These are phyloP conservation scores for Tulasnella sp. DNA, from an alignment of 768 basidiomycete species.

Conservation along the genomic window DNA sequence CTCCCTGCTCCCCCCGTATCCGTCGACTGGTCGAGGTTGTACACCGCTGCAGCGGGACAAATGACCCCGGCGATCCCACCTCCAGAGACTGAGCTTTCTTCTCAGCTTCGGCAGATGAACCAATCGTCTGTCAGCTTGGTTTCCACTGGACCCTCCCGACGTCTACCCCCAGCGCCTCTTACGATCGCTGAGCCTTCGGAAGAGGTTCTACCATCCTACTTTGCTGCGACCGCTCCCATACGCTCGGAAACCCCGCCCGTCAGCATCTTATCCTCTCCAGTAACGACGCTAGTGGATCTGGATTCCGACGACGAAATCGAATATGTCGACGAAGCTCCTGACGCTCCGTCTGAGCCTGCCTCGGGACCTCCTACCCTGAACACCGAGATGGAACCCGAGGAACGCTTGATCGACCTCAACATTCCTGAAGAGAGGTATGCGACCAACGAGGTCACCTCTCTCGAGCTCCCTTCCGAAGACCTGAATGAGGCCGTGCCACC, in stretches of 20 bases:
- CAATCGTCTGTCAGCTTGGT: not conserved
- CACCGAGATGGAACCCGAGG: too few species aligned
- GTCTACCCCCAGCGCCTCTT: not conserved
- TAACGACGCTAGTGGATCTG: not conserved
- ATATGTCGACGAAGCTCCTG: not conserved
- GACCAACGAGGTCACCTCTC: too few species aligned
- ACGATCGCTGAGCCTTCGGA: not conserved
- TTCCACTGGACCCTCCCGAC: not conserved
- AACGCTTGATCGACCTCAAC: too few species aligned
- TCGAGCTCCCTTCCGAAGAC: too few species aligned
- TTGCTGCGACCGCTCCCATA: not conserved
- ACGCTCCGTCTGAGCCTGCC: too few species aligned
- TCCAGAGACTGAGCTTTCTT: not conserved
- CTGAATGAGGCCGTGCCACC: not conserved
- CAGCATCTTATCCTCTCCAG: not conserved
- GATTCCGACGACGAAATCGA: not conserved
- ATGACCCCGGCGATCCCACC: not conserved
- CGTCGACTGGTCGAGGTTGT: conserved; percentile 10
- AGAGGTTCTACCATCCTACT: not conserved
- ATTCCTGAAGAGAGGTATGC: too few species aligned
- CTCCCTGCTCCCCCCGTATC: not conserved
- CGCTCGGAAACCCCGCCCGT: not conserved
- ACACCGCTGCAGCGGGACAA: not conserved
- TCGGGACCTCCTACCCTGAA: too few species aligned
- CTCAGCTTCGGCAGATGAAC: not conserved